A percentile compares a stretch with the other conserved stretches of the same genome.
phyloP scores from a whole-genome alignment of 352 stramenopile species.

The Phytophthora ohioensis region DNA sequence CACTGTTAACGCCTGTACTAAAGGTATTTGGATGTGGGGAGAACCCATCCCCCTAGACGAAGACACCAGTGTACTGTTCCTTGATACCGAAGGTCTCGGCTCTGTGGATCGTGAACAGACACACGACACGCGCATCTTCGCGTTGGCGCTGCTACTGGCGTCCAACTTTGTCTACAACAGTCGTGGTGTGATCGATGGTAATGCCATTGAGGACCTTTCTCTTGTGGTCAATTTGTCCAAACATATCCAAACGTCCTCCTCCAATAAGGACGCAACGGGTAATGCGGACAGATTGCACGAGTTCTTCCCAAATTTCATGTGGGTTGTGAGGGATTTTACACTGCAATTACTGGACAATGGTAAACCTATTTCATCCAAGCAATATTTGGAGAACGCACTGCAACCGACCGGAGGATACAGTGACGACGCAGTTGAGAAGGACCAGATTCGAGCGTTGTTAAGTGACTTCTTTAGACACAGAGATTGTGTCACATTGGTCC shows the following conservation, averaged over 20 bases:
- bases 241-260: constrained; percentile 82
- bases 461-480: constrained; percentile 87
- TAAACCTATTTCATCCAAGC: constrained; percentile 87
- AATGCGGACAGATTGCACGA: constrained; percentile 63
- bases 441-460: constrained; percentile 85
- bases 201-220: constrained; percentile 91
- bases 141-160: constrained; percentile 84
- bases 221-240: constrained; percentile 93
- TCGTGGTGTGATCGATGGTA: constrained; percentile 89
- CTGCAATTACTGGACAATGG: constrained; percentile 88
- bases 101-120: constrained; percentile 86
- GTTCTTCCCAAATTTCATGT: constrained; percentile 91
- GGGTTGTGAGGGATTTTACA: constrained; percentile 92
- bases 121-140: constrained; percentile 92
- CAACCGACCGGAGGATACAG: constrained; percentile 83
- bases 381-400: constrained; percentile 91
- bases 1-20: constrained; percentile 91
- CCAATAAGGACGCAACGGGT: constrained; percentile 36
- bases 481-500: constrained; percentile 92
- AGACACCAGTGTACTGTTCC: constrained; percentile 80
- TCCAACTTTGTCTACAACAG: constrained; percentile 94
- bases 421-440: constrained; percentile 76
- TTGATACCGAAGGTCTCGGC: constrained; percentile 92
- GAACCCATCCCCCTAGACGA: constrained; percentile 75
- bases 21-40: constrained; percentile 94